phyloP scores from a whole-genome alignment of 2,329 filamentous ascomycete genomes.

The Dothideomycetidae sp. region DNA sequence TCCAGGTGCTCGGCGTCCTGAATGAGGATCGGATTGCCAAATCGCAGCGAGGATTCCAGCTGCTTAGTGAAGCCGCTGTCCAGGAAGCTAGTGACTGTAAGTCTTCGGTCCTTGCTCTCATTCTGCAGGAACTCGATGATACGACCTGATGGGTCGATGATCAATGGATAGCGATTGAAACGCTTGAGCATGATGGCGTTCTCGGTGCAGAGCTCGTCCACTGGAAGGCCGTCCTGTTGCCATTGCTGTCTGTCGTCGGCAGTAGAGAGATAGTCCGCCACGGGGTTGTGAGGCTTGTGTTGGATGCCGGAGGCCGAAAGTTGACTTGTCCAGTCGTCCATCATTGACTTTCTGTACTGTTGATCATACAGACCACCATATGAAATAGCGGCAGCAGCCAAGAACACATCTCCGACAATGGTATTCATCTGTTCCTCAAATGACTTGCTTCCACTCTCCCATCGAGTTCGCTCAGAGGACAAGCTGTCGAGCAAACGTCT shows the following conservation, averaged over 20 bases:
- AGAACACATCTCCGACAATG: slow-evolving; percentile 84
- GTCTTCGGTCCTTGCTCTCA: slow-evolving; percentile 80
- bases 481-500: slow-evolving; percentile 87
- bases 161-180: slow-evolving; percentile 95
- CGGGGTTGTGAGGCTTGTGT: slow-evolving; percentile 84
- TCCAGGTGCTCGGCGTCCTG: slow-evolving; percentile 96
- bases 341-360: slow-evolving; percentile 93
- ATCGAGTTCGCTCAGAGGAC: slow-evolving; percentile 80
- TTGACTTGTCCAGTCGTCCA: slow-evolving; percentile 94
- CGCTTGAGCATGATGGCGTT: slow-evolving; percentile 95
- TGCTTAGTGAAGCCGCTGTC: slow-evolving; percentile 98
- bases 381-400: slow-evolving; percentile 92
- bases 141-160: slow-evolving; percentile 92
- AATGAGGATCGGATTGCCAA: slow-evolving; percentile 96
- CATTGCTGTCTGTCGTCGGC: slow-evolving; percentile 88
- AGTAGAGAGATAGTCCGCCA: slow-evolving; percentile 92
- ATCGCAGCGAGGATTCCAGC: slow-evolving; percentile 87
- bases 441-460: slow-evolving; percentile 94
- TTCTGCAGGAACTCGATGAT: slow-evolving; percentile 91
- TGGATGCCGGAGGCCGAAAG: slow-evolving; percentile 82
- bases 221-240: slow-evolving; percentile 86
- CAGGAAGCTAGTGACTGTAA: slow-evolving; percentile 95
- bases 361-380: slow-evolving; percentile 97
- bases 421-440: slow-evolving; percentile 98
- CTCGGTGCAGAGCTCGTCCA: slow-evolving; percentile 95